These are phyloP conservation scores for Colletotrichum nymphaeae DNA, from an alignment of 2,329 filamentous ascomycete species.

Conservation along the genomic window DNA sequence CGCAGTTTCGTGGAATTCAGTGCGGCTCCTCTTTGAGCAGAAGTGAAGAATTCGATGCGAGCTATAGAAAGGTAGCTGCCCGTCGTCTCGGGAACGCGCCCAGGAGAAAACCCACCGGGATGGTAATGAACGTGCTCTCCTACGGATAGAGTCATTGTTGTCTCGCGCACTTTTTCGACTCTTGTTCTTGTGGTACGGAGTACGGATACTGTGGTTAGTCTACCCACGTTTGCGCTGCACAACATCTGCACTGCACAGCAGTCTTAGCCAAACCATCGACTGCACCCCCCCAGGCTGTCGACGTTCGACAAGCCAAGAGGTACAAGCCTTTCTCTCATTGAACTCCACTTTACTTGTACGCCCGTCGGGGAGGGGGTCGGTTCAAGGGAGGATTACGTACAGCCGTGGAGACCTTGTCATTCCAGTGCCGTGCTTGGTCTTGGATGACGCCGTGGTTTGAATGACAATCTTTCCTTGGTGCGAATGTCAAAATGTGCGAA, in stretches of 20 bases:
- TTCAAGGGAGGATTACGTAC: constrained; percentile 25
- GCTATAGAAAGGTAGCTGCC: not conserved
- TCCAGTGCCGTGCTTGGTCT: not conserved
- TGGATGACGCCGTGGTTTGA: not conserved
- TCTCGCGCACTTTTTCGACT: not conserved
- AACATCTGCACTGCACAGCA: constrained; percentile 29
- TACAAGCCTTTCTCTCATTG: not conserved
- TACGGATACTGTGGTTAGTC: too few relatives aligned
- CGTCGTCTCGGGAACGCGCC: constrained; percentile 13
- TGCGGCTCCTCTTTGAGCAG: not conserved
- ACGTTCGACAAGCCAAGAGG: not conserved
- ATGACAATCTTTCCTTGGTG: not conserved
- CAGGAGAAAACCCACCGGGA: not conserved
- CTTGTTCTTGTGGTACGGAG: too few relatives aligned
- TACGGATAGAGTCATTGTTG: not conserved
- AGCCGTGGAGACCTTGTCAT: constrained; percentile 5
- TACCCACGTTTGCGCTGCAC: not conserved
- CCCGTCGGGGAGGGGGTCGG: not conserved
- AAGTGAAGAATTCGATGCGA: not conserved
- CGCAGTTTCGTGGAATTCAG: not conserved
- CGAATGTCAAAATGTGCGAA: not conserved
- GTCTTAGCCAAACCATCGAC: constrained; percentile 9
- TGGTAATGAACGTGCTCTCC: not conserved
- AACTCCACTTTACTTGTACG: constrained; percentile 6
- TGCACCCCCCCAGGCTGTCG: not conserved